Percentiles rank a stretch among this genome's conserved stretches.
phyloP scores from a whole-genome alignment of 345 rosid species.

The Citrus medica region DNA sequence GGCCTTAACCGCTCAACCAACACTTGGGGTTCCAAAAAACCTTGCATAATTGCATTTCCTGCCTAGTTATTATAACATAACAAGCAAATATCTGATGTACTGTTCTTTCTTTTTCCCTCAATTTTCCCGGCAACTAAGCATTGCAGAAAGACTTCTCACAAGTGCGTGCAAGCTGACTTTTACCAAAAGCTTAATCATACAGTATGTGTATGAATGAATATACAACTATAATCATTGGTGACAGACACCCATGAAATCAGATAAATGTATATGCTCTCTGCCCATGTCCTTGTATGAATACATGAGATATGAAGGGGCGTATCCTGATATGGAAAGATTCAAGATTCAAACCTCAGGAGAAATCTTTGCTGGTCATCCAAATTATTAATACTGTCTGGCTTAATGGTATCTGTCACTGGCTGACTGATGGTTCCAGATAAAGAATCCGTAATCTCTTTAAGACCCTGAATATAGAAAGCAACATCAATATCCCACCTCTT shows the following conservation, averaged over 20 bases:
- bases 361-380: constrained; percentile 26
- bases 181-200: not conserved
- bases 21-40: not conserved
- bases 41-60: not conserved
- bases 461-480: constrained; percentile 42
- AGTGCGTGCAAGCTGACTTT: not conserved
- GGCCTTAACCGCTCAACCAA: not conserved
- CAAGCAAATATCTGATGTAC: not conserved
- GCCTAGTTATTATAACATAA: not conserved
- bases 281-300: not conserved
- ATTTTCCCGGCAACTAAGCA: not conserved
- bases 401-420: constrained; percentile 21
- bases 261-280: not conserved
- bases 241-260: not conserved
- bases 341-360: constrained; percentile 34
- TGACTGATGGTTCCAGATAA: constrained; percentile 15
- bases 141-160: not conserved
- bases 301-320: not conserved
- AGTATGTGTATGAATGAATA: not conserved
- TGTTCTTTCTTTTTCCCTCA: not conserved
- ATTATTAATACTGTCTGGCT: constrained; percentile 22
- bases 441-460: constrained; percentile 42
- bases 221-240: not conserved
- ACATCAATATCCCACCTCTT: not conserved
- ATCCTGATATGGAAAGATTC: not conserved